Evolutionary conservation across 495 filamentous ascomycete genomes (phyloP).

Genomic region (Aspergillus affinis): DNA sequence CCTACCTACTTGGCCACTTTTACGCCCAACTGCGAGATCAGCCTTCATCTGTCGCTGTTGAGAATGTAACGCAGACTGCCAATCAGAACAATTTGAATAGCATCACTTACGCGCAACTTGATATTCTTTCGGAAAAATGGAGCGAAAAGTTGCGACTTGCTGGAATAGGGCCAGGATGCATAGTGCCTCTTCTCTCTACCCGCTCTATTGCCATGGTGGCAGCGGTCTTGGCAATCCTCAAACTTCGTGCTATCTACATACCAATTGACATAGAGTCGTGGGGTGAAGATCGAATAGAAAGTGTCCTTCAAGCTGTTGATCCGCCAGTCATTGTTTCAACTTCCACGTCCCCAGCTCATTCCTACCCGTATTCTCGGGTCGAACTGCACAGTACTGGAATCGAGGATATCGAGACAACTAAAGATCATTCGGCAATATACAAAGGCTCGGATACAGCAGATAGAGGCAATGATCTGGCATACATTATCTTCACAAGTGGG

Average conservation of each 20-base stretch:
- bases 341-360: neutral
- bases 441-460: neutral
- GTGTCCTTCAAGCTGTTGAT: neutral
- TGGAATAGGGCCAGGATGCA: neutral
- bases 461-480: neutral
- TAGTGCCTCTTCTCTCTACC: neutral
- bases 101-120: neutral
- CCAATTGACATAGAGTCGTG: neutral
- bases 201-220: neutral
- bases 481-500: neutral
- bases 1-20: neutral
- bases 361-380: neutral
- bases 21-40: neutral
- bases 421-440: neutral
- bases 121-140: neutral
- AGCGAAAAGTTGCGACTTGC: neutral
- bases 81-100: neutral
- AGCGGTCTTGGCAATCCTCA: neutral
- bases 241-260: neutral
- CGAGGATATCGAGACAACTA: neutral
- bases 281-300: neutral
- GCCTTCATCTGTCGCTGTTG: neutral
- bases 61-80: neutral
- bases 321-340: neutral
- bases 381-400: neutral